Percentiles rank a stretch among this genome's conserved stretches.
phyloP scores from a whole-genome alignment of 257 asterid species.

The Striga asiatica region DNA sequence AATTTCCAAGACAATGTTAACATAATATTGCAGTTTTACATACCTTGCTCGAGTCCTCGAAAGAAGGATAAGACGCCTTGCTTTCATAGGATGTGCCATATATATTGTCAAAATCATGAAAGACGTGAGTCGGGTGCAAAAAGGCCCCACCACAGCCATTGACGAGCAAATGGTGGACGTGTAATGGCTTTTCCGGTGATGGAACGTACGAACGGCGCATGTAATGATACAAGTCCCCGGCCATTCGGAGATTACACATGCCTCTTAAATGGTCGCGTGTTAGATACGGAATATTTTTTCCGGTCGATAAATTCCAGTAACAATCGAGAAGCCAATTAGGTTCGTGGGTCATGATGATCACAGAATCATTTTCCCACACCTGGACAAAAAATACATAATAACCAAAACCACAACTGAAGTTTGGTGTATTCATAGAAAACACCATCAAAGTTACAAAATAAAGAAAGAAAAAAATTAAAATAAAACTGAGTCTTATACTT shows the following conservation, averaged over 20 bases:
- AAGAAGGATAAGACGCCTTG: slow-evolving; percentile 88
- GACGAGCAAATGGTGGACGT: slow-evolving; percentile 85
- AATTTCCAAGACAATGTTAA: neutral
- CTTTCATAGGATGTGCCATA: slow-evolving; percentile 63
- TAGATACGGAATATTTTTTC: slow-evolving; percentile 64
- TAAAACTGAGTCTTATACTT: too few species aligned
- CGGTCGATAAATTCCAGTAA: slow-evolving; percentile 71
- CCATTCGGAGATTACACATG: slow-evolving; percentile 82
- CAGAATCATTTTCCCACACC: slow-evolving; percentile 76
- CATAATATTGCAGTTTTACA: neutral
- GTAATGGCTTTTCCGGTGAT: slow-evolving; percentile 65
- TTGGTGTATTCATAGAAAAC: neutral
- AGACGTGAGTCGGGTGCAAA: slow-evolving; percentile 97
- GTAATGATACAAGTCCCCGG: slow-evolving; percentile 97
- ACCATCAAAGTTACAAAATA: neutral
- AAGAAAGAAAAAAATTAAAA: neutral
- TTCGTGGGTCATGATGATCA: slow-evolving; percentile 95
- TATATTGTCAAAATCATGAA: slow-evolving; percentile 48
- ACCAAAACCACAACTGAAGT: neutral
- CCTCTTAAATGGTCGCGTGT: slow-evolving; percentile 76
- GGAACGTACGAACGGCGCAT: slow-evolving; percentile 86
- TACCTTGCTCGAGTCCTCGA: slow-evolving; percentile 98
- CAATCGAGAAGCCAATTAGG: slow-evolving; percentile 97
- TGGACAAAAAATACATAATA: slow-evolving; percentile 20
- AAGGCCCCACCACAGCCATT: slow-evolving; percentile 99